Base-by-base conservation (phyloP, 768 basidiomycete genomes). In the Suillus subalutaceus region DNA sequence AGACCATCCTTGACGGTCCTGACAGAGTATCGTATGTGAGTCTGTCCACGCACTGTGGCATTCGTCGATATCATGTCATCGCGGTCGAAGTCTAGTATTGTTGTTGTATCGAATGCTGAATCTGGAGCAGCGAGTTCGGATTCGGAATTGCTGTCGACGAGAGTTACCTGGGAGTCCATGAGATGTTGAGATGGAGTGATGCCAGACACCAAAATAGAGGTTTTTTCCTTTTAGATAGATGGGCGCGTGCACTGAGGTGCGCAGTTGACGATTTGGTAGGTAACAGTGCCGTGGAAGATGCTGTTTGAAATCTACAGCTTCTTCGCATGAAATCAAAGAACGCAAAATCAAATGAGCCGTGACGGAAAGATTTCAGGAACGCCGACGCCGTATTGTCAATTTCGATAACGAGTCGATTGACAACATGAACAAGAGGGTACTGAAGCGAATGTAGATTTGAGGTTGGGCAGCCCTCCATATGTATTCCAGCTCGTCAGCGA, bases 31-130 rank as follows among this genome's bases (percentile, higher is more conserved):
- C 58, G 35, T 61, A 35, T 23, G 9, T 26, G 38, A 44, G 26
- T 32, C 5, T 64, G 18, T 18, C 63, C 63, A 12, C 58, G 58
- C 38, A 64, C 58, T 18, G 63, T 62, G 18, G 43, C 57, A 20
- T 35, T 40, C 4, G 30, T 64, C 32, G 23, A 59, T 59, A 15
- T 44, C 63, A 44, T 64, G n/a, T 35, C 63, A 59, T 64, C 58
- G 5, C 18, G 40, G 9, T 64, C 43, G 20, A 64, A 64, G 50
- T 65, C 64, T 30, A 65, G 40, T 20, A 57, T 63, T 5, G 40
- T 62, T 4, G 12, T 38, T n/a, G 64, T 30, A 43, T 35, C 37
- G 2, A 41, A 40, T 40, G 30, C 38, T 20, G 41, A 10, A 63
- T 37, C 26, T 4, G 60, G 64, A 6, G 38, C 30, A 26, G 57